phyloP scores from a whole-genome alignment of 1,139 yeast species.

The Geotrichum reessii region DNA sequence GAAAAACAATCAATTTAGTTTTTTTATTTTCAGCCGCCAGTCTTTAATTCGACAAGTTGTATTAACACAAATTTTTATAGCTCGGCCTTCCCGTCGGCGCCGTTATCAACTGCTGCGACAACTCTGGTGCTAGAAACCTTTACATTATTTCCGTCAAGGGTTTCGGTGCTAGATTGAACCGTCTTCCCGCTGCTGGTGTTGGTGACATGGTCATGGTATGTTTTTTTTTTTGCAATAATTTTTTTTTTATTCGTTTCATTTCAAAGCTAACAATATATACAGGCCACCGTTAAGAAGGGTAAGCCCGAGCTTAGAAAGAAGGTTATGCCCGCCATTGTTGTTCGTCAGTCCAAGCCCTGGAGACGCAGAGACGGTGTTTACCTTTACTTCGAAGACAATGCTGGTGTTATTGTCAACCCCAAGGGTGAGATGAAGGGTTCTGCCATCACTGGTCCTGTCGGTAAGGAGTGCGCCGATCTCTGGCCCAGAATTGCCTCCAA shows the following conservation, averaged over 20 bases:
- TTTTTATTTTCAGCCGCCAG: neutral
- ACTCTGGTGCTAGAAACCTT: conserved; percentile 99
- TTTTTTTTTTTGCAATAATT: conserved; percentile 12
- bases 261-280: neutral
- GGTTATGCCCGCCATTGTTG: conserved; percentile 99
- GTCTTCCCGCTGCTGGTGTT: conserved; percentile 99
- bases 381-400: conserved; percentile 99
- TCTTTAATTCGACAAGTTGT: neutral
- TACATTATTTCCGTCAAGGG: conserved; percentile 99
- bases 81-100: conserved; percentile 99
- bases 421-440: conserved; percentile 99
- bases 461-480: conserved; percentile 99
- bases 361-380: conserved; percentile 99
- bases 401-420: conserved; percentile 99
- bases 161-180: conserved; percentile 98
- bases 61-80: conserved; percentile 27
- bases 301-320: conserved; percentile 99
- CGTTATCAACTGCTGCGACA: conserved; percentile 99
- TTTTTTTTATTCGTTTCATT: neutral
- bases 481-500: conserved; percentile 99
- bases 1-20: neutral
- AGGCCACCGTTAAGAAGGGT: conserved; percentile 99
- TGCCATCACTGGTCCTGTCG: conserved; percentile 99
- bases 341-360: conserved; percentile 99
- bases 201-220: conserved; percentile 96